phyloP scores from a whole-genome alignment of 2,329 filamentous ascomycete species.

The Metarhizium rileyi region DNA sequence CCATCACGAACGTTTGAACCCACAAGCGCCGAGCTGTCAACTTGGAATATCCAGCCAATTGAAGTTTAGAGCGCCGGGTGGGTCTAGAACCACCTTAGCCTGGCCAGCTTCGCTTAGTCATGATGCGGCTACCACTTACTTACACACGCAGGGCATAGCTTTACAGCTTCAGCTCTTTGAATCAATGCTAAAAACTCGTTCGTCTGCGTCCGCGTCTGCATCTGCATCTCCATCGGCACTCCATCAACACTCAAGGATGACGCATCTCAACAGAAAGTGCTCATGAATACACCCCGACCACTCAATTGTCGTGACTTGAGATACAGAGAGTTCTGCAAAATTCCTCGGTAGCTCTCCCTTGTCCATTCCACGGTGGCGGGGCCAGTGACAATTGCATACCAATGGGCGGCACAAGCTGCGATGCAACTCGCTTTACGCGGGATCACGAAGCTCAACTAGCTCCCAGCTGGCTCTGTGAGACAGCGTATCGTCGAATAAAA shows the following conservation, averaged over 20 bases:
- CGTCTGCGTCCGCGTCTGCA: too few species aligned
- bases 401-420: constrained; percentile 1
- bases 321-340: not conserved
- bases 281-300: not conserved
- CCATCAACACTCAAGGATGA: too few species aligned
- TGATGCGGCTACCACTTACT: too few species aligned
- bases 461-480: not conserved
- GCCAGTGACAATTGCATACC: constrained; percentile 2
- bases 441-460: not conserved
- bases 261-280: too few species aligned
- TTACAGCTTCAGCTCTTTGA: too few species aligned
- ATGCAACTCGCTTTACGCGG: constrained; percentile 1
- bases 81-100: too few species aligned
- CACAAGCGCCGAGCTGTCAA: not conserved
- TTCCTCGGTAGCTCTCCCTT: not conserved
- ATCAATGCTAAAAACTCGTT: too few species aligned
- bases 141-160: too few species aligned
- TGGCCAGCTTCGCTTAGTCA: too few species aligned
- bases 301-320: not conserved
- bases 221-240: too few species aligned
- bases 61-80: not conserved
- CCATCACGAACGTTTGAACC: not conserved
- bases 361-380: constrained; percentile 4
- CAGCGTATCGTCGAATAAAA: not conserved
- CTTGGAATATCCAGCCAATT: not conserved